Conservation (phyloP, 768 basidiomycete genomes). For the Mycena crocata region DNA sequence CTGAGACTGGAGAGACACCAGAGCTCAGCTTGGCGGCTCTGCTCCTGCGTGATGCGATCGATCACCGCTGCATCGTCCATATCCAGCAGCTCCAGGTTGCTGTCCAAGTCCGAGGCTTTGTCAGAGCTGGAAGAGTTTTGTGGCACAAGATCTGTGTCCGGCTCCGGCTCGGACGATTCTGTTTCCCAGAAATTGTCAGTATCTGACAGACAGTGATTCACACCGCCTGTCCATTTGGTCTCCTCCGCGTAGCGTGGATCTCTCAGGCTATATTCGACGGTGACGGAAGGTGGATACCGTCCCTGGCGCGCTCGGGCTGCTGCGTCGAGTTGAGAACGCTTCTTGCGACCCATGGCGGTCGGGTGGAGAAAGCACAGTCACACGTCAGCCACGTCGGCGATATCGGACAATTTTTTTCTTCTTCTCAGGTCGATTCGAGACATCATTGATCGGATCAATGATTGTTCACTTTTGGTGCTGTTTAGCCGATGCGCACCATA, state of each 20-base stretch:
- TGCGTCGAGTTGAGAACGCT: not conserved
- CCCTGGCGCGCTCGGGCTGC: not conserved
- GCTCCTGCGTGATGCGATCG: not conserved
- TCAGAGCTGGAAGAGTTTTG: not conserved
- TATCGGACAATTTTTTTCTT: too few relatives aligned
- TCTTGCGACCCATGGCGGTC: not conserved
- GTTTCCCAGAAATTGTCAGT: not conserved
- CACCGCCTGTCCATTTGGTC: constrained; percentile 5
- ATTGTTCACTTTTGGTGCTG: not conserved
- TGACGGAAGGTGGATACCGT: not conserved
- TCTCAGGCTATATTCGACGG: not conserved
- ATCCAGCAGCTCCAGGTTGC: not conserved
- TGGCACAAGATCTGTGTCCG: not conserved
- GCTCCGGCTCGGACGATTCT: not conserved
- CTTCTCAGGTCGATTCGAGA: constrained; percentile 9
- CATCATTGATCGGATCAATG: constrained; percentile 14
- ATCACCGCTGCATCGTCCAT: not conserved
- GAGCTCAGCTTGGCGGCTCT: constrained; percentile 1
- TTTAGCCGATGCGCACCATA: too few relatives aligned
- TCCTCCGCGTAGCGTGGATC: constrained; percentile 7
- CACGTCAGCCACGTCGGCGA: too few relatives aligned
- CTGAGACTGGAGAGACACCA: not conserved
- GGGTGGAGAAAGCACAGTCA: not conserved
- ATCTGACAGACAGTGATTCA: constrained; percentile 13
- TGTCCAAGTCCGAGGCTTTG: constrained; percentile 1